Percentiles rank a stretch among this genome's conserved stretches.
phyloP scores from a whole-genome alignment of 352 stramenopile species.

The Phytophthora ramorum region DNA sequence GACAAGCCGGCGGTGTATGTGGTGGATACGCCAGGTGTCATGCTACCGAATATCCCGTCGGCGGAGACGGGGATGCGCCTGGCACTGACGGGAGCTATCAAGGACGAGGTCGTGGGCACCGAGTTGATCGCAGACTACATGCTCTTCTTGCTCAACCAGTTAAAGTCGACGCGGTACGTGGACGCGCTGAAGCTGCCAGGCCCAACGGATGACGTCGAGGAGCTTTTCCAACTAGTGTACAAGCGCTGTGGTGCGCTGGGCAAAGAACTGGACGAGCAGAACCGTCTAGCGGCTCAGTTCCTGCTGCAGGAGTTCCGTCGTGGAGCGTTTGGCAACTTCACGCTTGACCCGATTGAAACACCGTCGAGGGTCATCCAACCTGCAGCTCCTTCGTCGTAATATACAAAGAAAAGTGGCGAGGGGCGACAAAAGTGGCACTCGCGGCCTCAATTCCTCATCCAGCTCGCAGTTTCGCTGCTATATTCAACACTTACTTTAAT shows the following conservation, averaged over 20 bases:
- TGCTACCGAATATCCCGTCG: constrained; percentile 86
- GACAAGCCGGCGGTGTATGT: constrained; percentile 89
- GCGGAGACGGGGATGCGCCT: constrained; percentile 85
- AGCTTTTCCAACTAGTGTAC: constrained; percentile 68
- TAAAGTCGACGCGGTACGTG: constrained; percentile 82
- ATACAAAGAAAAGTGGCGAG: constrained; percentile 11
- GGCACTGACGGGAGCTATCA: constrained; percentile 87
- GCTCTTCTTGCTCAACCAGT: constrained; percentile 87
- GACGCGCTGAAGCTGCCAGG: constrained; percentile 66
- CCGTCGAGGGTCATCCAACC: constrained; percentile 15
- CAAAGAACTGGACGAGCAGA: constrained; percentile 79
- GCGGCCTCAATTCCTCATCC: constrained; percentile 9
- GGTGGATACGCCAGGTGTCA: constrained; percentile 90
- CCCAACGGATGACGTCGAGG: constrained; percentile 79
- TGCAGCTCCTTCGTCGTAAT: constrained; percentile 22
- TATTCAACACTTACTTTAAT: constrained; percentile 9
- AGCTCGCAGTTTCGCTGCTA: constrained; percentile 13
- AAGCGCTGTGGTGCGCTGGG: constrained; percentile 79
- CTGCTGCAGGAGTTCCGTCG: constrained; percentile 80
- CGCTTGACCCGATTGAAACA: constrained; percentile 64
- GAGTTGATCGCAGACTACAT: constrained; percentile 92
- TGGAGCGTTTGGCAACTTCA: constrained; percentile 84
- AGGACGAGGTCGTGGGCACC: constrained; percentile 86
- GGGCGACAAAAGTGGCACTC: not conserved
- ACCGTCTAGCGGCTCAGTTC: constrained; percentile 69